phyloP scores from a whole-genome alignment of 345 rosid species.

The Eucalyptus marginata region DNA sequence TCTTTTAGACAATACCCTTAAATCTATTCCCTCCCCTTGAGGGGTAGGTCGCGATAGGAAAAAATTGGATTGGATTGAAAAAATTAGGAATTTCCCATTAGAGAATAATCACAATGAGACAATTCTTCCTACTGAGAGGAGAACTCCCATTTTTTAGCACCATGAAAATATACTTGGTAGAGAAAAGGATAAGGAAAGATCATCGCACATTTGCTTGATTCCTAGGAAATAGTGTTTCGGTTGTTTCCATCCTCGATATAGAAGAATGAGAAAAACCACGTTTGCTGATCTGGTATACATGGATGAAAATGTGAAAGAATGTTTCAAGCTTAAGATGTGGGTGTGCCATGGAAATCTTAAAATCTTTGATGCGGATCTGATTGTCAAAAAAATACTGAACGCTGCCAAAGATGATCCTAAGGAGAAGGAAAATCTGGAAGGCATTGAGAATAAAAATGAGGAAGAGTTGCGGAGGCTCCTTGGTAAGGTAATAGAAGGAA shows the following conservation, averaged over 20 bases:
- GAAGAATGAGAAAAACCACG: constrained; percentile 27
- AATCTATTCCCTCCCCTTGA: too few species aligned
- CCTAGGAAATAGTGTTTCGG: neutral
- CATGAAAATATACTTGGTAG: neutral
- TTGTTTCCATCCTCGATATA: constrained; percentile 14
- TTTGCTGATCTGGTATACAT: constrained; percentile 16
- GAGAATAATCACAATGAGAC: neutral
- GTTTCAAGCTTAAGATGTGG: constrained; percentile 11
- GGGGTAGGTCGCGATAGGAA: too few species aligned
- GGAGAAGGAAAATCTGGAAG: neutral
- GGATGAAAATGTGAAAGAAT: neutral
- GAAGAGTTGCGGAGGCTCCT: neutral
- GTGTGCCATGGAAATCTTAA: neutral
- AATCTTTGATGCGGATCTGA: neutral
- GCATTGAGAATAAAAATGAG: neutral
- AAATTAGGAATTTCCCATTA: accelerated
- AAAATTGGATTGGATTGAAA: neutral
- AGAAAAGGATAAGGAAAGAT: neutral
- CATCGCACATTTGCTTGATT: neutral
- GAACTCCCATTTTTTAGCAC: too few species aligned
- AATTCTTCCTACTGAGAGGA: neutral
- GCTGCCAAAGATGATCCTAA: neutral
- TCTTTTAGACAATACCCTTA: too few species aligned
- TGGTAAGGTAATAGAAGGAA: neutral
- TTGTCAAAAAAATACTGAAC: neutral